Evolutionary conservation across 148 eudicot species (phyloP), one percentile per base, ranked within the genome.

Genomic region (Vaccinium myrtillus): DNA sequence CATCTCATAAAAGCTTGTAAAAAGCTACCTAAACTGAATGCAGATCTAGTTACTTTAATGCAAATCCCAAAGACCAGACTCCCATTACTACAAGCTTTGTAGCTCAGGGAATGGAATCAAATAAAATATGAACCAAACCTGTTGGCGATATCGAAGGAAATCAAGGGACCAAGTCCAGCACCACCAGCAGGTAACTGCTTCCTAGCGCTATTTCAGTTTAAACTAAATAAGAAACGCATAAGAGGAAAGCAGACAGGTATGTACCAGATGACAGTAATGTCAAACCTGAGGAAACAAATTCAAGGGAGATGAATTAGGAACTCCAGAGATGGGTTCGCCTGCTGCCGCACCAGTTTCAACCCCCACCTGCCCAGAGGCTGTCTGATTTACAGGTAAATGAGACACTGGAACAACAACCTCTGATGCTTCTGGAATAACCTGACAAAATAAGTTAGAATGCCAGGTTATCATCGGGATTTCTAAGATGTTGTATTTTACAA

Each of bases 221-320:
- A 80, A 81, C 81, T 67, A 36, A 19, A 48, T 75, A 50, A 89
- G 83, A 79, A 67, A 82, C 53, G 25, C 4, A 61, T 27, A 55
- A 50, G 48, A 32, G 79, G 36, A 75, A 43, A 63, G 46, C 32
- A 82, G 30, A 50, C 69, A 58, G 51, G 55, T 21, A 48, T 8
- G 75, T 27, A 19, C 77, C 25, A 43, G 0, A 43, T 27, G 1
- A 54, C 74, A 80, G 43, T 32, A 84, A n/a, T 32, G 43, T 74
- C 4, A 75, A 51, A 95, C 99, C 99, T 97, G 98, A 83, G 99
- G 99, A 93, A 97, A 97, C 98, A 97, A 86, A 86, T 95, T 94
- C 85, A 97, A 86, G 0, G 99, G 99, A 23, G 98, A 90, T 82
- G 99, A 90, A 88, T 97, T 97, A 80, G 99, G 99, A 63, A 86